Percentiles rank a stretch among this genome's conserved stretches.
Conservation (phyloP, 2,329 filamentous ascomycete genomes). For the Atkinsonella hypoxylon region DNA sequence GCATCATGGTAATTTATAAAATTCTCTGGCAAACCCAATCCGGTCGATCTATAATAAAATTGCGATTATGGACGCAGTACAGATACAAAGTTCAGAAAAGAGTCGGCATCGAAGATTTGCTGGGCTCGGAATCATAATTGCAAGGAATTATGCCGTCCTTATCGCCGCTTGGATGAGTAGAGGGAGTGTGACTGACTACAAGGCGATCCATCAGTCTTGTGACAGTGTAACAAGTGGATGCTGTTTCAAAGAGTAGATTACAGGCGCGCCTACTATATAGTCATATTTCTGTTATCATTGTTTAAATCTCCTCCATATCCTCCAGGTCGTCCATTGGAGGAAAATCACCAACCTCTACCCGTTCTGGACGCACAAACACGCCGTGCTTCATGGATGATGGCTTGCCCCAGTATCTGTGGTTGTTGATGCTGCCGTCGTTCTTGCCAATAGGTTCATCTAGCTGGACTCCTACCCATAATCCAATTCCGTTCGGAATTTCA, state of each 20-base stretch:
- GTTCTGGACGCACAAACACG: conserved; percentile 67
- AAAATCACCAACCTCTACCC: conserved; percentile 66
- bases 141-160: neutral
- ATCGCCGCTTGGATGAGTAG: neutral
- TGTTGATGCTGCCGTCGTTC: conserved; percentile 65
- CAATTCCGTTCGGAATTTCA: conserved; percentile 55
- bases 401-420: conserved; percentile 57
- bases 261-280: neutral
- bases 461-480: conserved; percentile 61
- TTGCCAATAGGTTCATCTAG: conserved; percentile 73
- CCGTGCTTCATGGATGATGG: conserved; percentile 56
- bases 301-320: conserved; percentile 62
- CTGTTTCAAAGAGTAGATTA: neutral
- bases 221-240: neutral
- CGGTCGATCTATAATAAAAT: no score
- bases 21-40: no score
- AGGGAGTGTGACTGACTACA: neutral
- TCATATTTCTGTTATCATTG: neutral
- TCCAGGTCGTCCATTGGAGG: conserved; percentile 61
- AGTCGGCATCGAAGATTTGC: neutral
- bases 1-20: no score
- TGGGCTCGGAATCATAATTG: neutral
- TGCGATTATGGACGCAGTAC: no score
- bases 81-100: no score
- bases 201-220: neutral